Conservation (phyloP, 2,329 filamentous ascomycete genomes). For the Diplodia intermedia region DNA sequence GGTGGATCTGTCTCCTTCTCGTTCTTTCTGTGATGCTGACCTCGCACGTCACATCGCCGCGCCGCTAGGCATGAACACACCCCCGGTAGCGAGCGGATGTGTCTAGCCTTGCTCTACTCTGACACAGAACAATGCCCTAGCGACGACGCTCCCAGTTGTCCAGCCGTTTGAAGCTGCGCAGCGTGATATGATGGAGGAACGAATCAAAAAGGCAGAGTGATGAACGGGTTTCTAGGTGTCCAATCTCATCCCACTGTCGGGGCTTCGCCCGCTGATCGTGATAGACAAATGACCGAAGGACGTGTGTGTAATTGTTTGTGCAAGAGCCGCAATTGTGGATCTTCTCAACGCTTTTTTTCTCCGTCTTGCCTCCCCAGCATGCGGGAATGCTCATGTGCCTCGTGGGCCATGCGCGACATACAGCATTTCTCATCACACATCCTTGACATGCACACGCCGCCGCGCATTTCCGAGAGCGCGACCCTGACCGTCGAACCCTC, state of each 20-base stretch:
- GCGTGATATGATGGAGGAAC: neutral
- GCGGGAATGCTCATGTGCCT: slow-evolving; percentile 24
- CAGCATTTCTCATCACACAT: neutral
- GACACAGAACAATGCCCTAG: neutral
- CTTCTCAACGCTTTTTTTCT: slow-evolving; percentile 21
- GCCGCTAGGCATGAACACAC: neutral
- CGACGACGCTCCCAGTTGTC: neutral
- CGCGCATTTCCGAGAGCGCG: slow-evolving; percentile 14
- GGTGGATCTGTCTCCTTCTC: neutral
- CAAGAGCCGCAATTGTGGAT: slow-evolving; percentile 28
- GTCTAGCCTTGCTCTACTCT: slow-evolving; percentile 9
- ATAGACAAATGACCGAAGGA: neutral
- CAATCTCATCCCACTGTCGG: neutral
- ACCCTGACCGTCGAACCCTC: slow-evolving; percentile 1
- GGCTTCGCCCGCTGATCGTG: neutral
- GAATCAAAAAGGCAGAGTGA: neutral
- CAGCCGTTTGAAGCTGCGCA: neutral
- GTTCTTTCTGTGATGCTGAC: neutral
- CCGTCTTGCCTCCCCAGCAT: slow-evolving; percentile 18
- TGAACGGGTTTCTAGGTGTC: neutral
- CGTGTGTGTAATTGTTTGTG: slow-evolving; percentile 9
- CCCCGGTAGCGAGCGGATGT: neutral
- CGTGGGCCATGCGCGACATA: slow-evolving; percentile 24
- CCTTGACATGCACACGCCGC: slow-evolving; percentile 1
- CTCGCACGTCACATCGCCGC: neutral